Evolutionary conservation across 345 rosid species (phyloP), one percentile per base, ranked within the genome.

Genomic region (Eucalyptus camaldulensis): DNA sequence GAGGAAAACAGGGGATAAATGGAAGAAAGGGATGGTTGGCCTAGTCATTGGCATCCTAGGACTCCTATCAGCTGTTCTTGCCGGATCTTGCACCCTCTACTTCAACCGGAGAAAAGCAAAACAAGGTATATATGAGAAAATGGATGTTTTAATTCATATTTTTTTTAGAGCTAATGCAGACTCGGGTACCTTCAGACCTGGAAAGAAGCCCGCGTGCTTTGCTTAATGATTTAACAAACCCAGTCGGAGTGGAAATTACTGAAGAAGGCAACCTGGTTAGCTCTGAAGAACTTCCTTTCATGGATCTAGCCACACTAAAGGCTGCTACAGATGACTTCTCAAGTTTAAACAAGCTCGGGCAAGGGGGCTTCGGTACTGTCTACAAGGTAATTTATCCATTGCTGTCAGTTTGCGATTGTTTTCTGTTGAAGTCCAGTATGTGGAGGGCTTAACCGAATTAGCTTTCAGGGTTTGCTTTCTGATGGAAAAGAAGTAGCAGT

Each of bases 291-390:
- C 87, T 91, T 88, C 90, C 94, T 43, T 91, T 93, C 90, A 88
- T 92, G 44, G 87, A 92, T 89, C 87, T 92, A 5, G 21, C 10
- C 51, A 40, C 80, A 0, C 50, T 94, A 72, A 80, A 27, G 47
- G 88, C 80, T 14, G 94, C 94, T 19, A 90, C 95, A 56, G 88
- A 90, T 80, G 85, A 91, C 86, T 92, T 93, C 88, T 91, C 93
- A 8, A 87, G 86, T 58, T 49, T 53, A 29, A 91, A 93, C 62
- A 92, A 87, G 91, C 91, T 93, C 4, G 95, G 93, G 44, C 86
- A 92, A 76, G 94, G 93, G 27, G 93, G 94, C 5, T 94, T 94
- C 49, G 94, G 95, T 43, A 54, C 89, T 14, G 95, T 94, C 85
- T 89, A 92, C 86, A 93, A 92, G 93, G 93, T 92, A 88, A 60